Evolutionary conservation across 306 rosid genomes (phyloP).

Genomic region (Prunus kanzakura): DNA sequence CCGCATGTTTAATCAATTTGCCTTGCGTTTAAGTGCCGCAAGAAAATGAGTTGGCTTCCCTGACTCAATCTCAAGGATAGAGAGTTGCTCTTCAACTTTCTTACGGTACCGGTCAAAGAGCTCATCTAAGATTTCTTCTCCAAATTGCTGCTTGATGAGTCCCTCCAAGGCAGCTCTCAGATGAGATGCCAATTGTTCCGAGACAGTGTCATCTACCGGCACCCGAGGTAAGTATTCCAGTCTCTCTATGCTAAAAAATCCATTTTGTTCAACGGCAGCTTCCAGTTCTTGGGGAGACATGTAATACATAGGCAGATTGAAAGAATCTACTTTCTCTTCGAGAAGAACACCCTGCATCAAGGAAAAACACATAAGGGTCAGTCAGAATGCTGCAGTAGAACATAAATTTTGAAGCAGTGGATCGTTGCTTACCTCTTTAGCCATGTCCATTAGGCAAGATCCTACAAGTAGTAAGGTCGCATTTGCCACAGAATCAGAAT

Average conservation of each 20-base stretch:
- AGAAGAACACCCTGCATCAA: not conserved
- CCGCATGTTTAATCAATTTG: not conserved
- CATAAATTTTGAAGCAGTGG: too few relatives aligned
- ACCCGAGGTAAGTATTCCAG: not conserved
- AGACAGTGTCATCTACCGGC: not conserved
- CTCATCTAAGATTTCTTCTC: slow-evolving; percentile 11
- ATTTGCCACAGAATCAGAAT: slow-evolving; percentile 4
- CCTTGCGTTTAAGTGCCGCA: not conserved
- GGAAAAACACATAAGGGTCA: too few relatives aligned
- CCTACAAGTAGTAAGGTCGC: slow-evolving; percentile 5
- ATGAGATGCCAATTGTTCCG: not conserved
- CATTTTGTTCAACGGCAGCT: not conserved
- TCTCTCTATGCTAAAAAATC: slow-evolving; percentile 6
- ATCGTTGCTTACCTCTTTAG: slow-evolving; percentile 3
- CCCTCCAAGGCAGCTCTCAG: not conserved
- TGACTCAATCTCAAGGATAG: not conserved
- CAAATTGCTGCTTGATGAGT: not conserved
- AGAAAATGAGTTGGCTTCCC: not conserved
- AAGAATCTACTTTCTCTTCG: slow-evolving; percentile 2
- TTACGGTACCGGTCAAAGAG: not conserved
- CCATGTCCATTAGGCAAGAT: slow-evolving; percentile 32
- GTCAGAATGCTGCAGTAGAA: too few relatives aligned
- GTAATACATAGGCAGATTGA: not conserved
- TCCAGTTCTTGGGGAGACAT: slow-evolving; percentile 1
- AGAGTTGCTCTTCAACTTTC: not conserved